Evolutionary conservation across 176 grass and related monocot species (phyloP), one percentile per base, ranked within the genome.

Genomic region (Aegilops sharonensis): DNA sequence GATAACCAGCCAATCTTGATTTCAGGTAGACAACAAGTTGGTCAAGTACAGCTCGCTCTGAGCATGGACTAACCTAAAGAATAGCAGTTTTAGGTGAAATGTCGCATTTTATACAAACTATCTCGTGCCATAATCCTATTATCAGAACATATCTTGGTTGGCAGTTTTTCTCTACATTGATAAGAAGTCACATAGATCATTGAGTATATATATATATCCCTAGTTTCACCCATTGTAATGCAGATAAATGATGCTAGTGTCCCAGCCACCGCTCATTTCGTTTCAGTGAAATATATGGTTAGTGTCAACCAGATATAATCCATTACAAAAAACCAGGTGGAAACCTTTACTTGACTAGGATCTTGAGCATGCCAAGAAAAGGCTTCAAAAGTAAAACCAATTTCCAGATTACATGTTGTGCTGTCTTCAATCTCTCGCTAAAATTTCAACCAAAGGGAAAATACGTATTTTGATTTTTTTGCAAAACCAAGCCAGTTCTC

Each of bases 11-110:
- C 94, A 99, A 96, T 30, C 94, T 90, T 85, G 89, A 92, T 86
- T 94, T 83, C 68, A 99, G 90, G 86, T 96, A 96, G 63, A 45
- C 78, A 88, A 91, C 88, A 83, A 99, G 93, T 91, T 99, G 97
- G 86, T 99, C 97, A 65, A 99, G 82, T 75, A 99, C 97, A 40
- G 97, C 97, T 87, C 92, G 86, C 67, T 99, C 97, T 86, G 93
- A 90, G 80, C 97, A 99, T 64, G 97, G 84, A 80, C 90, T 99
- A 65, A 94, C 85, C 97, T 99, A 87, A 9, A 86, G 9, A 80
- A 87, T 72, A 4, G 27, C 10, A 77, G 29, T 59, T 80, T 70
- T 62, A 85, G 54, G 23, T 42, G 86, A 85, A 48, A 81, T 85
- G 68, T 30, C 67, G 70, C 27, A 62, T 23, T 84, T 57, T 80